Evolutionary conservation across 768 basidiomycete species (phyloP).

Genomic region (Amanita pseudoporphyria): DNA sequence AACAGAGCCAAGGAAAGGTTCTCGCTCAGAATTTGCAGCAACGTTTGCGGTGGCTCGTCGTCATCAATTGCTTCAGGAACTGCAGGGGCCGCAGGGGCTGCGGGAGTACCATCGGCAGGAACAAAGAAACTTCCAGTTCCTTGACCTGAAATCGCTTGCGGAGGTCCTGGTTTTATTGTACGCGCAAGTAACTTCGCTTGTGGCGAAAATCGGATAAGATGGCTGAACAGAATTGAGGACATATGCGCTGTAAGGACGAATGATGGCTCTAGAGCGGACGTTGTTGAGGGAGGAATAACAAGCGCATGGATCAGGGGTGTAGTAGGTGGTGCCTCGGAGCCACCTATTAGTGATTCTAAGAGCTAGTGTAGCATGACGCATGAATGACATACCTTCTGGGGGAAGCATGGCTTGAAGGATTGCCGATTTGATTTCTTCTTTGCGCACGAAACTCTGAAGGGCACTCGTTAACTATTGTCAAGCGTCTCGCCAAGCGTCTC

Average conservation of each 20-base stretch:
- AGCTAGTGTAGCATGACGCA: neutral
- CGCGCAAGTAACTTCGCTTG: constrained; percentile 59
- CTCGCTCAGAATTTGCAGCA: constrained; percentile 83
- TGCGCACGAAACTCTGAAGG: constrained; percentile 62
- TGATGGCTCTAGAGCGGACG: constrained; percentile 39
- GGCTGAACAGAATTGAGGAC: constrained; percentile 69
- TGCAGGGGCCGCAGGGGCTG: constrained; percentile 26
- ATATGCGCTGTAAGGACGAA: constrained; percentile 60
- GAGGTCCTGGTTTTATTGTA: constrained; percentile 45
- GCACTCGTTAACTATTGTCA: constrained; percentile 1
- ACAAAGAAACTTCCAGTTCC: constrained; percentile 53
- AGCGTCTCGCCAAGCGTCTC: constrained; percentile 2
- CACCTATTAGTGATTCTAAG: constrained; percentile 12
- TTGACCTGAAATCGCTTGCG: constrained; percentile 20
- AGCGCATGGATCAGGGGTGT: constrained; percentile 69
- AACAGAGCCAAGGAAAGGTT: constrained; percentile 84
- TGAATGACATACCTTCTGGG: constrained; percentile 28
- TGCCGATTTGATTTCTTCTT: constrained; percentile 59
- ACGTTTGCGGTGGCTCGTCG: constrained; percentile 56
- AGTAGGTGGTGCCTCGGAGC: constrained; percentile 32
- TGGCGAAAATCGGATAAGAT: constrained; percentile 62
- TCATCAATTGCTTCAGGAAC: constrained; percentile 32
- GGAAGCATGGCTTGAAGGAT: constrained; percentile 69
- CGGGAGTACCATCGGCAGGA: constrained; percentile 64
- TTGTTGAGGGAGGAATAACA: constrained; percentile 48